A percentile compares a stretch with the other conserved stretches of the same genome.
Conservation (phyloP, 108 stramenopile genomes). For the Nitzschia sp. region DNA sequence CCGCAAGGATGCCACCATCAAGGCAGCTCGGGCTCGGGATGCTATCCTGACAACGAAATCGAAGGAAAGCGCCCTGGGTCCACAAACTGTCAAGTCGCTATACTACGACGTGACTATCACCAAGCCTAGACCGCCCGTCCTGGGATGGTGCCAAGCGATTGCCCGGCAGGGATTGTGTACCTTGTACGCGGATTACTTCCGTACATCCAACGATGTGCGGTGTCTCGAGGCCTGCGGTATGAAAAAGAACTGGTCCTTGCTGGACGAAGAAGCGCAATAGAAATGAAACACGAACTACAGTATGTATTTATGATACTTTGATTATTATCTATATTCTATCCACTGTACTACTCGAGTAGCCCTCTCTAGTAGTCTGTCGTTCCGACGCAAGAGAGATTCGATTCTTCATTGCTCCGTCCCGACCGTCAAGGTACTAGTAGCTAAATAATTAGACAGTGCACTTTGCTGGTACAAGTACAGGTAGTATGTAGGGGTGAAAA, state of each 20-base stretch:
- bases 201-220: slow-evolving; percentile 61
- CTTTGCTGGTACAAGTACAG: too few species aligned
- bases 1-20: slow-evolving; percentile 87
- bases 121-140: slow-evolving; percentile 68
- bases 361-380: too few species aligned
- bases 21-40: slow-evolving; percentile 80
- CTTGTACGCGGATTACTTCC: slow-evolving; percentile 82
- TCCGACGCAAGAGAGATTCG: too few species aligned
- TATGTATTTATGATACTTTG: too few species aligned
- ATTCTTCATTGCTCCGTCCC: too few species aligned
- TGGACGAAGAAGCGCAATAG: slow-evolving; percentile 17
- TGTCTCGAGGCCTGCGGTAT: slow-evolving; percentile 86
- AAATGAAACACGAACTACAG: neutral
- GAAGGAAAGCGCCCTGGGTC: slow-evolving; percentile 50
- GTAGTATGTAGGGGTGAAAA: too few species aligned
- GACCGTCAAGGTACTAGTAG: too few species aligned
- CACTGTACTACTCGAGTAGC: too few species aligned
- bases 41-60: slow-evolving; percentile 53
- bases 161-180: slow-evolving; percentile 81
- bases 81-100: slow-evolving; percentile 72
- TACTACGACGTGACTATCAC: slow-evolving; percentile 90
- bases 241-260: slow-evolving; percentile 59
- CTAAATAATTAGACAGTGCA: too few species aligned
- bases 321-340: too few species aligned
- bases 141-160: slow-evolving; percentile 86